Conservation (phyloP, 208 protist species). For the Naegleria fowleri region DNA sequence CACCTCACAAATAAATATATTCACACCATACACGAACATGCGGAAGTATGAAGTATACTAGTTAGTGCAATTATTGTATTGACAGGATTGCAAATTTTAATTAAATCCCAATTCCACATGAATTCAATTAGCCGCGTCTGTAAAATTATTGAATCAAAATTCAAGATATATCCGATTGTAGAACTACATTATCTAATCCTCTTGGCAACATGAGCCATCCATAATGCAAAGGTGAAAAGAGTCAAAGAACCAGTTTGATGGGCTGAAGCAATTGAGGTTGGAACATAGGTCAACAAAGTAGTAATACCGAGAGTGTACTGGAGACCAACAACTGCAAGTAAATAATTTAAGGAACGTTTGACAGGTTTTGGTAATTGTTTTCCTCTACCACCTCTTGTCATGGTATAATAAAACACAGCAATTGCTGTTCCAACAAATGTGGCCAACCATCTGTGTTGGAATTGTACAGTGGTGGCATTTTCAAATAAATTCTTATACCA, state of each 20-base stretch:
- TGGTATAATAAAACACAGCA: neutral
- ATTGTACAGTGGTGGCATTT: slow-evolving; percentile 20
- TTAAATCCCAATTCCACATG: too few species aligned
- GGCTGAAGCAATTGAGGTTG: neutral
- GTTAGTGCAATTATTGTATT: too few species aligned
- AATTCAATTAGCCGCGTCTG: too few species aligned
- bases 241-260: slow-evolving; percentile 22
- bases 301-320: slow-evolving; percentile 10
- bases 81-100: too few species aligned
- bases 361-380: neutral
- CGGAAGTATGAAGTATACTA: too few species aligned
- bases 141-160: too few species aligned
- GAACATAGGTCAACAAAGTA: slow-evolving; percentile 21
- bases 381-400: neutral
- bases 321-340: neutral
- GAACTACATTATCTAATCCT: slow-evolving; percentile 16
- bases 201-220: neutral
- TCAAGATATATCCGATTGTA: too few species aligned
- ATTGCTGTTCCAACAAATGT: neutral
- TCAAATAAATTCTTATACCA: slow-evolving; percentile 4
- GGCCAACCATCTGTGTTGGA: slow-evolving; percentile 2
- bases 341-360: neutral
- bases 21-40: too few species aligned
- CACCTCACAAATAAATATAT: too few species aligned
- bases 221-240: neutral